Evolutionary conservation across 2,329 filamentous ascomycete species (phyloP).

Genomic region (Calycina herbarum): DNA sequence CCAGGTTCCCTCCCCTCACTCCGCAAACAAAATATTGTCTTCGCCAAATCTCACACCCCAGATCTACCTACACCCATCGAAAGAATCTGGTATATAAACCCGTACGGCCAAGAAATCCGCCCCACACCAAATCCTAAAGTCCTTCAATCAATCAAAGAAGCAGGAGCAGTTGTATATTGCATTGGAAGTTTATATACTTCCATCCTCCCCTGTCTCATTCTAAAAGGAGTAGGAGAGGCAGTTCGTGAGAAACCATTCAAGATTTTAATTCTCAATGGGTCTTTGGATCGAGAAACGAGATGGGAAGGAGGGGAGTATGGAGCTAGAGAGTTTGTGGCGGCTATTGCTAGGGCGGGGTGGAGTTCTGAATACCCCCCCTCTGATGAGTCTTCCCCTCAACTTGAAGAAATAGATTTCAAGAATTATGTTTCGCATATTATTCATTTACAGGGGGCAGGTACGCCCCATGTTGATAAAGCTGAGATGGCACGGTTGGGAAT

Average conservation of each 20-base stretch:
- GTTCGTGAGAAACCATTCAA: slow-evolving; percentile 57
- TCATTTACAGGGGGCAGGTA: slow-evolving; percentile 70
- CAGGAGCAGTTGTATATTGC: slow-evolving; percentile 78
- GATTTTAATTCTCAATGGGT: slow-evolving; percentile 75
- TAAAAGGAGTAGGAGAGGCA: slow-evolving; percentile 71
- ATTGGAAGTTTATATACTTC: slow-evolving; percentile 95
- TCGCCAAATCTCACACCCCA: slow-evolving; percentile 73
- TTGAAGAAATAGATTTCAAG: slow-evolving; percentile 50
- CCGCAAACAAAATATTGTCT: slow-evolving; percentile 76
- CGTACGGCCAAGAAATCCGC: slow-evolving; percentile 93
- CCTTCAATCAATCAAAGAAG: slow-evolving; percentile 56
- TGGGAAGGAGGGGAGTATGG: slow-evolving; percentile 62
- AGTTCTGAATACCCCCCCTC: slow-evolving; percentile 15
- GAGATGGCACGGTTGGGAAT: slow-evolving; percentile 68
- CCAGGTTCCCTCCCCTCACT: slow-evolving; percentile 80
- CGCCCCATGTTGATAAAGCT: slow-evolving; percentile 68
- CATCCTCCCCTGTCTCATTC: slow-evolving; percentile 77
- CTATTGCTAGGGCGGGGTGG: slow-evolving; percentile 70
- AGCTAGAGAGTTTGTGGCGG: slow-evolving; percentile 78
- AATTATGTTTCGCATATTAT: slow-evolving; percentile 82
- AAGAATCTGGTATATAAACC: slow-evolving; percentile 95
- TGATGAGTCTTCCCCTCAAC: slow-evolving; percentile 28
- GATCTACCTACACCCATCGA: slow-evolving; percentile 77
- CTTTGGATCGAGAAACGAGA: slow-evolving; percentile 82
- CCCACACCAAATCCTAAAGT: slow-evolving; percentile 82